A percentile compares a stretch with the other conserved stretches of the same genome.
phyloP scores from a whole-genome alignment of 2,329 filamentous ascomycete species.

The Stromatinia cepivora region DNA sequence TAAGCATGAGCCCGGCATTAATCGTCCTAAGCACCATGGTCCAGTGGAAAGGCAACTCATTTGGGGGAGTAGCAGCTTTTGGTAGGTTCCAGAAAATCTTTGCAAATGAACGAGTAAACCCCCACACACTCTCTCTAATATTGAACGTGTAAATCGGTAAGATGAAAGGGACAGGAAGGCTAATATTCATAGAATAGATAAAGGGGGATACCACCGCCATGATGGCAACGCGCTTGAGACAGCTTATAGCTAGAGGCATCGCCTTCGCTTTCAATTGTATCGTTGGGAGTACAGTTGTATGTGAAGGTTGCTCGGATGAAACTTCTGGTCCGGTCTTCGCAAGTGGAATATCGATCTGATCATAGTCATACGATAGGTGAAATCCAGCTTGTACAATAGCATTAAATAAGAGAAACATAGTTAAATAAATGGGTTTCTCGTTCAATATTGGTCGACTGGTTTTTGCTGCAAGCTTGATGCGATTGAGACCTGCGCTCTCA shows the following conservation, averaged over 20 bases:
- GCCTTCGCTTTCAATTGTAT: conserved; percentile 44
- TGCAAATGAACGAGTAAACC: conserved; percentile 67
- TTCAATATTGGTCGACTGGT: conserved; percentile 77
- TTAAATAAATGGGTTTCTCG: conserved; percentile 80
- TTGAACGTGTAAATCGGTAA: conserved; percentile 57
- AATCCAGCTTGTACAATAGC: conserved; percentile 66
- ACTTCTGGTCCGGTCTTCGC: conserved; percentile 40
- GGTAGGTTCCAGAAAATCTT: conserved; percentile 75
- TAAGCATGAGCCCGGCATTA: conserved; percentile 64
- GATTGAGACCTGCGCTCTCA: conserved; percentile 61
- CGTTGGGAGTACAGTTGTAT: conserved; percentile 42
- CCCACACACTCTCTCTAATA: conserved; percentile 66
- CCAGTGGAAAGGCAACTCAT: conserved; percentile 57
- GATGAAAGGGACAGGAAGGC: conserved; percentile 42
- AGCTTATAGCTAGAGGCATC: conserved; percentile 40
- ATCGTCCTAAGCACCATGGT: conserved; percentile 57
- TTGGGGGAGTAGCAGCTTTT: conserved; percentile 64
- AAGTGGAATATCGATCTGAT: conserved; percentile 53
- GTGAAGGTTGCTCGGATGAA: conserved; percentile 42
- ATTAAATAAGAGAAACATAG: conserved; percentile 66
- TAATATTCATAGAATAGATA: conserved; percentile 44
- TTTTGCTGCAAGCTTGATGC: conserved; percentile 69
- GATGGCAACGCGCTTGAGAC: conserved; percentile 40
- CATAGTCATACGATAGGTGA: conserved; percentile 74
- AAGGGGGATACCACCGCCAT: conserved; percentile 46